A percentile compares a stretch with the other conserved stretches of the same genome.
Evolutionary conservation across 305 asterid genomes (phyloP).

Genomic region (Salvia sclarea): DNA sequence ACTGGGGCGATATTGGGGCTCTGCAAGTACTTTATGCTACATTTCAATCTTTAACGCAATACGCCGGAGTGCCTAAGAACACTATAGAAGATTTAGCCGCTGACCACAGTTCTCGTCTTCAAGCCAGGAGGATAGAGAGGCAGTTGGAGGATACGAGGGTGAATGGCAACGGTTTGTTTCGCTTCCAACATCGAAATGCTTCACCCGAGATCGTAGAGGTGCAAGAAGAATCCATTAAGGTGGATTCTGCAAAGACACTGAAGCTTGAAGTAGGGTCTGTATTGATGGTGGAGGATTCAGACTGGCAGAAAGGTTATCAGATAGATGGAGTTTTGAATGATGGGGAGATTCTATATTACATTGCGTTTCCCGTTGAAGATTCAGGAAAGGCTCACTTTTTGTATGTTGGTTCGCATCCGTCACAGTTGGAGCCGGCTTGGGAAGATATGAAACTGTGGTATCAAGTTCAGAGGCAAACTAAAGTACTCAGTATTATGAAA

Average conservation of each 20-base stretch:
- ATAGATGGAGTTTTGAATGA: slow-evolving; percentile 61
- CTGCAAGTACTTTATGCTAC: slow-evolving; percentile 88
- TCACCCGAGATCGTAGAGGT: slow-evolving; percentile 95
- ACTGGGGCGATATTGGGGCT: slow-evolving; percentile 96
- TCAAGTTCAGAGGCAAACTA: slow-evolving; percentile 96
- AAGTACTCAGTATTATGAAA: slow-evolving; percentile 75
- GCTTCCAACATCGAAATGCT: slow-evolving; percentile 66
- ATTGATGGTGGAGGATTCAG: slow-evolving; percentile 73
- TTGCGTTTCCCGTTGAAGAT: slow-evolving; percentile 64
- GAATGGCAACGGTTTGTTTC: slow-evolving; percentile 65
- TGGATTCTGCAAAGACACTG: slow-evolving; percentile 56
- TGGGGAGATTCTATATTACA: slow-evolving; percentile 63
- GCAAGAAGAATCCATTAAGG: slow-evolving; percentile 58
- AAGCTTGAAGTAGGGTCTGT: slow-evolving; percentile 73
- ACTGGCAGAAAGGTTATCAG: slow-evolving; percentile 61
- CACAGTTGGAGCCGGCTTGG: slow-evolving; percentile 97
- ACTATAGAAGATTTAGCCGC: slow-evolving; percentile 92
- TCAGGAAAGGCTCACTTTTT: slow-evolving; percentile 58
- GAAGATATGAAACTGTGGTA: slow-evolving; percentile 95
- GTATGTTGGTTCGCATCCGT: slow-evolving; percentile 83
- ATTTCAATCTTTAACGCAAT: slow-evolving; percentile 77
- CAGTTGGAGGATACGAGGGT: slow-evolving; percentile 57
- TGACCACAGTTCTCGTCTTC: slow-evolving; percentile 88
- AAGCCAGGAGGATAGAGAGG: slow-evolving; percentile 80
- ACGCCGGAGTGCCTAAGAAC: slow-evolving; percentile 72